phyloP scores from a whole-genome alignment of 2,329 filamentous ascomycete genomes.

The Celoporthe dispersa region DNA sequence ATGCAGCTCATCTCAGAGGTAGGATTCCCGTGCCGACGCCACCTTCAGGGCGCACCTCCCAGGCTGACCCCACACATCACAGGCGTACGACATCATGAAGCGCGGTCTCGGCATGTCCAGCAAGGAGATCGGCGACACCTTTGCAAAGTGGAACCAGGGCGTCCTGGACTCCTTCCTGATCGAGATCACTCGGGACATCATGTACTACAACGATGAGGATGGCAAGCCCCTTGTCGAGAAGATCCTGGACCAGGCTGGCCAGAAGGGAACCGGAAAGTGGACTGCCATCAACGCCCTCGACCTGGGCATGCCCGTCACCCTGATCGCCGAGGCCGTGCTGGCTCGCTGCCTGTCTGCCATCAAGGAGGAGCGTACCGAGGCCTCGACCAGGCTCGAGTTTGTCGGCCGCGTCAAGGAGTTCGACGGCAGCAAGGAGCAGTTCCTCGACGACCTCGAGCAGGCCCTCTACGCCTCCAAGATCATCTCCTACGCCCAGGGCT shows the following conservation, averaged over 20 bases:
- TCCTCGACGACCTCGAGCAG: conserved; percentile 97
- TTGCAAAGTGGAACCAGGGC: conserved; percentile 97
- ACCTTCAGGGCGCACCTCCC: neutral
- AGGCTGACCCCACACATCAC: conserved; percentile 14
- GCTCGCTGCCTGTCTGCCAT: conserved; percentile 91
- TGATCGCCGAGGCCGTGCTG: conserved; percentile 97
- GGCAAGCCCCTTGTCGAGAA: conserved; percentile 92
- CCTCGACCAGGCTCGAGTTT: conserved; percentile 75
- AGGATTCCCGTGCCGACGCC: conserved; percentile 33
- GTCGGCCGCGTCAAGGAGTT: conserved; percentile 79
- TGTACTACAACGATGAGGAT: conserved; percentile 98
- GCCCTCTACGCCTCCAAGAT: conserved; percentile 99
- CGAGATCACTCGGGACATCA: conserved; percentile 97
- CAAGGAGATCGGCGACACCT: conserved; percentile 96
- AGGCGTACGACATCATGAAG: conserved; percentile 99
- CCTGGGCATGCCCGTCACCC: conserved; percentile 96
- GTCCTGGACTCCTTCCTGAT: conserved; percentile 99
- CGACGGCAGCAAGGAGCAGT: conserved; percentile 86
- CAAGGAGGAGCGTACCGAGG: conserved; percentile 89
- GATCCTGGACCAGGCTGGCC: conserved; percentile 96
- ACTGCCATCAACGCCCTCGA: conserved; percentile 99
- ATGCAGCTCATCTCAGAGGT: conserved; percentile 99
- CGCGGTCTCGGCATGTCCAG: conserved; percentile 84
- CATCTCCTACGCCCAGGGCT: conserved; percentile 98
- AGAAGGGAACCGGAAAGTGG: conserved; percentile 99